Evolutionary conservation across 139 green algal species (phyloP).

Genomic region (Penium margaritaceum): DNA sequence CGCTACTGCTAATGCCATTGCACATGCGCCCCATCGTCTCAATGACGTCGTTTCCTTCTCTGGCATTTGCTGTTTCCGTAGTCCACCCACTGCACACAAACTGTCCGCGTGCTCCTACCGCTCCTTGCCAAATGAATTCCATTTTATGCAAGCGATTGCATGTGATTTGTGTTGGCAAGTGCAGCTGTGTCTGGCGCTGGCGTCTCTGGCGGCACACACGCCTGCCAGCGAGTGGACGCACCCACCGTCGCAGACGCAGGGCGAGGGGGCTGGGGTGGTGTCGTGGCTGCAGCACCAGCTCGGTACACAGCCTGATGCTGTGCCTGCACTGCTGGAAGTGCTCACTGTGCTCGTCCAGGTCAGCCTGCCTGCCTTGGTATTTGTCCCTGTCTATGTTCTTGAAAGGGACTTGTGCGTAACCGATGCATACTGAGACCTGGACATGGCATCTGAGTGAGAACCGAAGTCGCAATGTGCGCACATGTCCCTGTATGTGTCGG

Average conservation of each 20-base stretch:
- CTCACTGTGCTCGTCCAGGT: conserved; percentile 79
- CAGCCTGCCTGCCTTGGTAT: too few relatives aligned
- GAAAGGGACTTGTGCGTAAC: too few relatives aligned
- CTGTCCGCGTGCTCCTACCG: background rate
- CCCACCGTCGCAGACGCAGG: too few relatives aligned
- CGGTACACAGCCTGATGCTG: conserved; percentile 34
- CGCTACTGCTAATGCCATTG: too few relatives aligned
- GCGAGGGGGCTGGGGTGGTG: conserved; percentile 52
- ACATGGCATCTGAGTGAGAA: too few relatives aligned
- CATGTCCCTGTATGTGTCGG: too few relatives aligned
- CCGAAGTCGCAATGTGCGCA: too few relatives aligned
- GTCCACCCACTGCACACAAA: background rate
- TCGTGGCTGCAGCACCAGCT: conserved; percentile 56
- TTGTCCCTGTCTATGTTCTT: too few relatives aligned
- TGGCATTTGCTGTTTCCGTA: background rate
- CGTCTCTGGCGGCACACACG: conserved; percentile 68
- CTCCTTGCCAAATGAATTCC: background rate
- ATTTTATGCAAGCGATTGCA: background rate
- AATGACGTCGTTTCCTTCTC: background rate
- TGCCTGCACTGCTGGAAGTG: conserved; percentile 77
- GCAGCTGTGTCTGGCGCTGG: conserved; percentile 80
- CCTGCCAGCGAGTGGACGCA: conserved; percentile 63
- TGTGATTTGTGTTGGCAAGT: background rate
- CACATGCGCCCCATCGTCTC: too few relatives aligned
- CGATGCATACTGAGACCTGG: too few relatives aligned